A percentile compares a stretch with the other conserved stretches of the same genome.
These are phyloP conservation scores for Monosporascus cannonballus DNA, from an alignment of 2,329 filamentous ascomycete genomes.

Conservation along the genomic window DNA sequence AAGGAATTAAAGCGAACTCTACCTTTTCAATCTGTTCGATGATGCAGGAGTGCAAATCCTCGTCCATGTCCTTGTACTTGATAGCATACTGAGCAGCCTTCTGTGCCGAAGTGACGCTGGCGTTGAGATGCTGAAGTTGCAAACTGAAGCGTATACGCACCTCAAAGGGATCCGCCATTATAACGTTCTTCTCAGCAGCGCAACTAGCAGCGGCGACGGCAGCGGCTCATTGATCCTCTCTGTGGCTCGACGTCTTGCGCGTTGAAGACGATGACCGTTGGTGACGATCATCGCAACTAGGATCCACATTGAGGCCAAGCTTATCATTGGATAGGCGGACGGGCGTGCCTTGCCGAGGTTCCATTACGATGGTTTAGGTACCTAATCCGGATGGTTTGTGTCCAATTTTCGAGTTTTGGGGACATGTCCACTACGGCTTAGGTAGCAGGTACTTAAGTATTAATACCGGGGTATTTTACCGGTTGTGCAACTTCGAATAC, in stretches of 20 bases:
- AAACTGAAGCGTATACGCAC: conserved; percentile 95
- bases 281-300: neutral
- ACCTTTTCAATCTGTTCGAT: conserved; percentile 88
- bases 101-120: conserved; percentile 79
- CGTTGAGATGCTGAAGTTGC: conserved; percentile 85
- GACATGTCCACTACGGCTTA: too few species aligned
- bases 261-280: neutral
- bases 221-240: neutral
- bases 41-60: conserved; percentile 96
- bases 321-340: too few species aligned
- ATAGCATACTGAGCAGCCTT: conserved; percentile 94
- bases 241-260: neutral
- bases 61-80: conserved; percentile 89
- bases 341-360: too few species aligned
- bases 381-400: too few species aligned
- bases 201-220: neutral
- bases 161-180: conserved; percentile 82
- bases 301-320: neutral
- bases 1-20: conserved; percentile 18
- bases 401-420: too few species aligned
- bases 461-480: too few species aligned
- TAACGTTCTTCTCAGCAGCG: conserved; percentile 7
- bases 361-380: too few species aligned
- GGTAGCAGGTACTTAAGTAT: too few species aligned
- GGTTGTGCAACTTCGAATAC: too few species aligned